Base-by-base conservation (phyloP, 164 flowering plant genomes). In the Echeveria elegans region DNA sequence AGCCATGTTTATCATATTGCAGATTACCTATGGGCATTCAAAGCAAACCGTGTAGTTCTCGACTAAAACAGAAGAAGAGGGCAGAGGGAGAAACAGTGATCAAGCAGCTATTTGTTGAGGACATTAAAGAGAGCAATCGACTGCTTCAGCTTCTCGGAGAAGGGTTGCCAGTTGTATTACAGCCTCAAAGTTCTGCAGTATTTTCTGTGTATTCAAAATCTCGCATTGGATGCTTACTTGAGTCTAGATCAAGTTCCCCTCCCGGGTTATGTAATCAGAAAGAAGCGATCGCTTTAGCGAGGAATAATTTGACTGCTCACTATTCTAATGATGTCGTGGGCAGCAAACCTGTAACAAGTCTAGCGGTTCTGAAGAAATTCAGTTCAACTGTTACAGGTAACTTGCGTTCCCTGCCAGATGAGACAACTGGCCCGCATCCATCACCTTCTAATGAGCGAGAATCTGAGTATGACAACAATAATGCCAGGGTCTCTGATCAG, bases 41-140 rank as follows among this genome's bases (percentile, higher is more conserved):
- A 53, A 31, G 75, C 64, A 91, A 83, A 68, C 97, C 96, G 38
- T 82, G 96, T 45, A 95, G 99, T 82, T 95, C 96, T 48, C 76
- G 99, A 38, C 71, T 92, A 26, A 92, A 90, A 79, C 87, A 88
- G 72, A 92, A 81, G 81, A 88, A 77, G 76, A 88, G 79, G 75
- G 83, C 86, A 45, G 99, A 86, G 78, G 99, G 97, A 58, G 96
- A 95, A 69, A 73, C 72, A 4, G 69, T 90, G 78, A 79, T 92
- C 56, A 95, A 89, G 79, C 87, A 92, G 75, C 69, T 81, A 6
- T 95, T 95, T 83, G 81, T 86, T 70, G 79, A 85, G 72, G 81
- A 83, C 77, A 74, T 89, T n/a, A 71, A 80, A 29, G 77, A 82
- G 73, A 92, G 86, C 56, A 89, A 86, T 73, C 76, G 77, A 23